Percentiles rank a stretch among this genome's conserved stretches.
These are phyloP conservation scores for Chamaecyparis obtusa DNA, from an alignment of 75 land plant species.

Conservation along the genomic window DNA sequence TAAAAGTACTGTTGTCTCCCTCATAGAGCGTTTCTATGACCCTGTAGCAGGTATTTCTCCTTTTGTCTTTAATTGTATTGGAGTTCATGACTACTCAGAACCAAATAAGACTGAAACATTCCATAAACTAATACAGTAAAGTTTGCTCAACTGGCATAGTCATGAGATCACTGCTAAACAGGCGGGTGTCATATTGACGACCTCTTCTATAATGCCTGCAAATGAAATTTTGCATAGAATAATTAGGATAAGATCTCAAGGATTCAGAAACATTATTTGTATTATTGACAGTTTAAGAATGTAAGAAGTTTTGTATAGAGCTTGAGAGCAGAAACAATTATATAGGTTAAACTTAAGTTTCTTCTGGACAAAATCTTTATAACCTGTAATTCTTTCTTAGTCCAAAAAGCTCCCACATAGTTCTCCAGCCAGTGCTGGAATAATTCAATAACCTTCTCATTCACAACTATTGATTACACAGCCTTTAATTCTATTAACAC, in stretches of 20 bases:
- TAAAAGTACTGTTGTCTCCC: constrained; percentile 28
- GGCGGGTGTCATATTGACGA: background rate
- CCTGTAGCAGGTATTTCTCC: constrained; percentile 19
- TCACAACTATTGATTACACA: background rate
- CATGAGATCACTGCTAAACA: background rate
- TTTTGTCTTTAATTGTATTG: background rate
- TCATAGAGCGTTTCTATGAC: constrained; percentile 34
- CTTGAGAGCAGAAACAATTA: background rate
- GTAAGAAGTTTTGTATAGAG: background rate
- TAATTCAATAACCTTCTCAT: background rate
- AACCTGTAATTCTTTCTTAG: background rate
- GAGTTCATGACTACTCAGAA: background rate
- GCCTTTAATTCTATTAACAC: background rate
- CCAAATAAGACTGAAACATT: background rate
- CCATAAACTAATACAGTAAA: background rate
- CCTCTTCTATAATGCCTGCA: background rate
- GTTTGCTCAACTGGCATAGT: background rate
- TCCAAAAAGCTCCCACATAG: background rate
- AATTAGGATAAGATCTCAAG: background rate
- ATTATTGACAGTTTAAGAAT: background rate
- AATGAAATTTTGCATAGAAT: background rate
- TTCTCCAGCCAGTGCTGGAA: background rate
- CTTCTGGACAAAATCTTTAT: background rate
- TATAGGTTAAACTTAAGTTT: background rate
- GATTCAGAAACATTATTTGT: background rate